Conservation (phyloP, 129 eudicot species). For the Pseudognaphalium luteoalbum region DNA sequence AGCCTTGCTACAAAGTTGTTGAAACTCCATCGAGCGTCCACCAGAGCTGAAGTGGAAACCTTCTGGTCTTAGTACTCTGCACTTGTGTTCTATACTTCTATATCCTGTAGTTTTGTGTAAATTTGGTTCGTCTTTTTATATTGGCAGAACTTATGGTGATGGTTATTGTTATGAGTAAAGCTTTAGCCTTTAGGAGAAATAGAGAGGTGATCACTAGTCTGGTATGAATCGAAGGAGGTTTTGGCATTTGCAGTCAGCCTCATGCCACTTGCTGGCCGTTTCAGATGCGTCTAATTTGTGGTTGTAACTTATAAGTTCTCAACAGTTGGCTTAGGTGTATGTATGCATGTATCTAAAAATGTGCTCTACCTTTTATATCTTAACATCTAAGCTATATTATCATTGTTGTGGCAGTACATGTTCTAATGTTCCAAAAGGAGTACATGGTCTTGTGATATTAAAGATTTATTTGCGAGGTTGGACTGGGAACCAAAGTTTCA, state of each 20-base stretch:
- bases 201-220: neutral
- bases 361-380: neutral
- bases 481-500: too few relatives aligned
- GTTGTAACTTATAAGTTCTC: too few relatives aligned
- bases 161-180: neutral
- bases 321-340: too few relatives aligned
- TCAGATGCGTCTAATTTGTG: neutral
- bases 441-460: too few relatives aligned
- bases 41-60: neutral
- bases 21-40: neutral
- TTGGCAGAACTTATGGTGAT: neutral
- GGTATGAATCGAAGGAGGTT: neutral
- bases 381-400: neutral
- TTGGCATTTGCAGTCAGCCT: too few relatives aligned
- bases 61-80: neutral
- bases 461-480: too few relatives aligned
- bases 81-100: neutral
- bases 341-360: neutral
- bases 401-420: neutral
- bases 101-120: neutral
- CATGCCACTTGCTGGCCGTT: neutral
- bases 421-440: too few relatives aligned
- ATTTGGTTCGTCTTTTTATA: neutral
- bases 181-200: neutral
- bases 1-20: neutral